Evolutionary conservation across 148 eudicot genomes (phyloP).

Genomic region (Rhododendron ovatum): DNA sequence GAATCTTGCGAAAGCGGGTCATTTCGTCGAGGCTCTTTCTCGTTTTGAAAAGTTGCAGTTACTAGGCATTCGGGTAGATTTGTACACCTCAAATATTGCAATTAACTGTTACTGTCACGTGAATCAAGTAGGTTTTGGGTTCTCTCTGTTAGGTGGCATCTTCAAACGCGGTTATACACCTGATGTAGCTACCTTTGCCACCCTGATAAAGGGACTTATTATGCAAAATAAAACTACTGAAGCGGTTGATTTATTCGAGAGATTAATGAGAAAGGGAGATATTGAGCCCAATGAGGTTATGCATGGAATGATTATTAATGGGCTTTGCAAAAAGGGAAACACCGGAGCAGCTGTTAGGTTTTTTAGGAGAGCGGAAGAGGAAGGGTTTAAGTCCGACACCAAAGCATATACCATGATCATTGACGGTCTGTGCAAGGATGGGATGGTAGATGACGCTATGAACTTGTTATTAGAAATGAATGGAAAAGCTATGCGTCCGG

Average conservation of each 20-base stretch:
- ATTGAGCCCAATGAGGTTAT: not conserved
- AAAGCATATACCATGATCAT: not conserved
- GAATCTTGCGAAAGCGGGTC: not conserved
- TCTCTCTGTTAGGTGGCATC: not conserved
- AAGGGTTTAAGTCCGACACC: not conserved
- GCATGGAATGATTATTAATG: slow-evolving; percentile 6
- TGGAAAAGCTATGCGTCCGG: not conserved
- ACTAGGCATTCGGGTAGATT: not conserved
- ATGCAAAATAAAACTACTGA: not conserved
- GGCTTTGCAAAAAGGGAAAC: slow-evolving; percentile 13
- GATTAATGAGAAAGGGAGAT: not conserved
- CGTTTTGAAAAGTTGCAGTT: not conserved
- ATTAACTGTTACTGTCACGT: not conserved
- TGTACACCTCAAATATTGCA: not conserved
- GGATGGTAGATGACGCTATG: not conserved
- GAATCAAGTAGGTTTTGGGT: not conserved
- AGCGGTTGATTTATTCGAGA: slow-evolving; percentile 3
- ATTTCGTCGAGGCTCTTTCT: not conserved
- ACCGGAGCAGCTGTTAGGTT: not conserved
- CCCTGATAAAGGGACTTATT: slow-evolving; percentile 9
- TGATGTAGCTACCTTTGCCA: not conserved
- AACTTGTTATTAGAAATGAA: not conserved
- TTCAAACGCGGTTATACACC: slow-evolving; percentile 4
- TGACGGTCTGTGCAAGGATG: slow-evolving; percentile 4
- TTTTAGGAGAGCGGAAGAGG: not conserved